These are phyloP conservation scores for Sonneratia caseolaris DNA, from an alignment of 345 rosid genomes.

Conservation along the genomic window DNA sequence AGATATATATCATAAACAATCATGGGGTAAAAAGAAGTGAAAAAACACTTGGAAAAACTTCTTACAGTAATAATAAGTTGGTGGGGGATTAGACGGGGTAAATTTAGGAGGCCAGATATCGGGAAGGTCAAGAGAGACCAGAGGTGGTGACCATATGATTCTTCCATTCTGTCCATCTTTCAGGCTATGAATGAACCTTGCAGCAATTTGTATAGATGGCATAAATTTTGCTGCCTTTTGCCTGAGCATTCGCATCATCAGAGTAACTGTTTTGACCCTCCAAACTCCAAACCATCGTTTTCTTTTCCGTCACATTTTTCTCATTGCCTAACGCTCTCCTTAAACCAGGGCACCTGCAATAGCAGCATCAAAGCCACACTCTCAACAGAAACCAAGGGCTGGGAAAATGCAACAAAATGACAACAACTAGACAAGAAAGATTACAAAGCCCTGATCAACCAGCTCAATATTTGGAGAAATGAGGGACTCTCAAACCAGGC, in stretches of 20 bases:
- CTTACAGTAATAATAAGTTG: constrained; percentile 10
- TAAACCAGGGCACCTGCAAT: background rate
- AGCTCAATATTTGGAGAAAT: background rate
- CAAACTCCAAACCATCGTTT: background rate
- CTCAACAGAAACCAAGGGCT: background rate
- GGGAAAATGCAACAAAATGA: background rate
- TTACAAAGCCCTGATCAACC: background rate
- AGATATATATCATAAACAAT: background rate
- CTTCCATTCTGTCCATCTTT: constrained; percentile 18
- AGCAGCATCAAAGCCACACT: background rate
- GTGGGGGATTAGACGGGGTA: background rate
- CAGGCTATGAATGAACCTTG: constrained; percentile 1
- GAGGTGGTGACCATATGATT: constrained; percentile 65
- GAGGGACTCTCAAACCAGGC: background rate
- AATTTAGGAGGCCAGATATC: constrained; percentile 43
- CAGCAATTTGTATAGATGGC: background rate
- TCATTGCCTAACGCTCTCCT: background rate
- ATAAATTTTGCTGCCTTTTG: background rate
- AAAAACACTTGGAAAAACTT: constrained; percentile 20
- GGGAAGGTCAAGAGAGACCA: constrained; percentile 62
- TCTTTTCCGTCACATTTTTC: background rate
- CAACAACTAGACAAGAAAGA: background rate
- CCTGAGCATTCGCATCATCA: background rate
- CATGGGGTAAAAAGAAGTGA: background rate
- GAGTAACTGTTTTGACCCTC: background rate